Conservation (phyloP, 495 filamentous ascomycete genomes). For the Aspergillus heteromorphus region DNA sequence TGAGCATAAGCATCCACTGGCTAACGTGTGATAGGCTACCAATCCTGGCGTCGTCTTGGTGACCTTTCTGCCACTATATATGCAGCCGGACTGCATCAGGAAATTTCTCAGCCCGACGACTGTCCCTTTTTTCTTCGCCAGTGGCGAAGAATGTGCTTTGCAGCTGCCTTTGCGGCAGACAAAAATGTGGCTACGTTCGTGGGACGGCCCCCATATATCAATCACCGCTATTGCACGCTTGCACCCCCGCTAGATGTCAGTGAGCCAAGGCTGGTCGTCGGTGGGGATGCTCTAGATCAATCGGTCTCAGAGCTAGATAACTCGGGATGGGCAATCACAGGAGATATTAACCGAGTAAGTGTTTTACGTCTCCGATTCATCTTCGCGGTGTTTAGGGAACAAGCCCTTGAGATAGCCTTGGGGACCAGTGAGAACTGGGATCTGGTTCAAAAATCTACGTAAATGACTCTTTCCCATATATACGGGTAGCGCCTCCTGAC, state of each 20-base stretch:
- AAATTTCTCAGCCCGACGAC: slow-evolving; percentile 33
- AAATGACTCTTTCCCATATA: slow-evolving; percentile 4
- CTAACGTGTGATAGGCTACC: slow-evolving; percentile 31
- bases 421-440: slow-evolving; percentile 35
- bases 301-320: slow-evolving; percentile 42
- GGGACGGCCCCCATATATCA: slow-evolving; percentile 53
- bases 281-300: slow-evolving; percentile 36
- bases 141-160: slow-evolving; percentile 48
- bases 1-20: background rate
- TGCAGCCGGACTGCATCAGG: slow-evolving; percentile 54
- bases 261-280: slow-evolving; percentile 45
- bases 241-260: slow-evolving; percentile 53
- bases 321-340: slow-evolving; percentile 50
- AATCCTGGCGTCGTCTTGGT: slow-evolving; percentile 49
- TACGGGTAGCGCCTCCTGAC: background rate
- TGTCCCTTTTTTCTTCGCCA: slow-evolving; percentile 49
- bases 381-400: slow-evolving; percentile 46
- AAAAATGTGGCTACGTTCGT: slow-evolving; percentile 51
- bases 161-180: slow-evolving; percentile 46
- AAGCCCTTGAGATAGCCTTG: slow-evolving; percentile 56
- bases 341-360: slow-evolving; percentile 32
- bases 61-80: slow-evolving; percentile 49
- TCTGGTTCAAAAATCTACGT: slow-evolving; percentile 44
- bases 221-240: slow-evolving; percentile 49
- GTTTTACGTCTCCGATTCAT: slow-evolving; percentile 45